Conservation (phyloP, 2,329 filamentous ascomycete species). For the Alternaria alternata region DNA sequence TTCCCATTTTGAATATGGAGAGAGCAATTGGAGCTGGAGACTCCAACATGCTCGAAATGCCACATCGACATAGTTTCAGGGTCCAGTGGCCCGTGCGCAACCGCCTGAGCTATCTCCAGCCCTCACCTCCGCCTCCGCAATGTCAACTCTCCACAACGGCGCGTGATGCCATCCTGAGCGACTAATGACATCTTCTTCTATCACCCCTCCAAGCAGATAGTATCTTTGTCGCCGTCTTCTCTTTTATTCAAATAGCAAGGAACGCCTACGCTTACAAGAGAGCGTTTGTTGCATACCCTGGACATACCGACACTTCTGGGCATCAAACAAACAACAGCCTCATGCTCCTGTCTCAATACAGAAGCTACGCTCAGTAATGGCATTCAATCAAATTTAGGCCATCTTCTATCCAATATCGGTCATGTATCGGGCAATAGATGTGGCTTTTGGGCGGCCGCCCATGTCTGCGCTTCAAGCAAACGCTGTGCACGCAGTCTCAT, state of each 20-base stretch:
- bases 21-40: conserved; percentile 36
- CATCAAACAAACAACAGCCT: background rate
- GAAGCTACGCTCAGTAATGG: background rate
- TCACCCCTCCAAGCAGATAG: background rate
- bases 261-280: background rate
- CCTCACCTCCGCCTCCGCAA: background rate
- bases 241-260: too few species aligned
- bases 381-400: background rate
- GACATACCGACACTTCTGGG: background rate
- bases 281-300: background rate
- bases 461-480: conserved; percentile 18
- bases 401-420: background rate
- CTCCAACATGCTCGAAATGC: conserved; percentile 26
- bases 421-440: background rate
- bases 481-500: conserved; percentile 15
- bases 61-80: conserved; percentile 33
- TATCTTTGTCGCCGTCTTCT: background rate
- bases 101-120: conserved; percentile 5
- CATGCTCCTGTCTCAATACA: background rate
- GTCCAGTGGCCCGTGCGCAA: conserved; percentile 18
- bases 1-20: conserved; percentile 40
- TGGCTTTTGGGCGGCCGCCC: conserved; percentile 3
- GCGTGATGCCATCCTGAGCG: background rate
- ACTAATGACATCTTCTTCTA: background rate
- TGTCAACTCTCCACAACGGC: background rate